Evolutionary conservation across 2,329 filamentous ascomycete species (phyloP), one percentile per base, ranked within the genome.

Genomic region (Sarocladium kiliense): DNA sequence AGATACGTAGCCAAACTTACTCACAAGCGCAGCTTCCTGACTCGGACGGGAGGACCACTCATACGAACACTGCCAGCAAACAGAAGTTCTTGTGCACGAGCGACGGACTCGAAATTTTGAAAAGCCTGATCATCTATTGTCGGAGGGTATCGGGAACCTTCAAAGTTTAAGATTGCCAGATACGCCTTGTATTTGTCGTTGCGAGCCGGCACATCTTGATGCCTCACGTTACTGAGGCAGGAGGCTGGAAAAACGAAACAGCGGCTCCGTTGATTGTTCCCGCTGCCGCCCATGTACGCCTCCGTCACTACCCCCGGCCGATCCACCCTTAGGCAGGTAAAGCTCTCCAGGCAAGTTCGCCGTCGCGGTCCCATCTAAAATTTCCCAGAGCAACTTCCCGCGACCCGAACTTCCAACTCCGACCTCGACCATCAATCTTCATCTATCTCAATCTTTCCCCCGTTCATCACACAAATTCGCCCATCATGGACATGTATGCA

Each of bases 401-500:
- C 47, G 30, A 34, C 7, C 30, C 30, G 27, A 51, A 6, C 19
- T 16, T 11, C 19, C 30, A 51, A 49, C 30, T 12, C 36, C 44
- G n/a, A 30, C 41, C 3, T 12, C 44, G 44, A 16, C 44, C 14
- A 36, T 36, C 47, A 14, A 44, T 44, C 39, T 23, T 3, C 39
- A 44, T 44, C 19, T n/a, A 10, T 10, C 21, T 36, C 47, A 51
- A 23, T 21, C 18, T n/a, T 27, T n/a, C 12, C 25, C 44, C 6
- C 47, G 5, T 51, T 44, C 47, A 49, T 21, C 47, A 21, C n/a
- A 10, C 25, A 34, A 44, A 50, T 39, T 18, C 44, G 16, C 11
- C 54, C 39, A 56, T 32, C 39, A 62, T 62, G 60, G 60, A 62
- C 53, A 62, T 62, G 60, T 51, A 3, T 44, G 60, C 23, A 30